These are phyloP conservation scores for Pseudocercospora cruenta DNA, from an alignment of 2,329 filamentous ascomycete genomes.

Conservation along the genomic window DNA sequence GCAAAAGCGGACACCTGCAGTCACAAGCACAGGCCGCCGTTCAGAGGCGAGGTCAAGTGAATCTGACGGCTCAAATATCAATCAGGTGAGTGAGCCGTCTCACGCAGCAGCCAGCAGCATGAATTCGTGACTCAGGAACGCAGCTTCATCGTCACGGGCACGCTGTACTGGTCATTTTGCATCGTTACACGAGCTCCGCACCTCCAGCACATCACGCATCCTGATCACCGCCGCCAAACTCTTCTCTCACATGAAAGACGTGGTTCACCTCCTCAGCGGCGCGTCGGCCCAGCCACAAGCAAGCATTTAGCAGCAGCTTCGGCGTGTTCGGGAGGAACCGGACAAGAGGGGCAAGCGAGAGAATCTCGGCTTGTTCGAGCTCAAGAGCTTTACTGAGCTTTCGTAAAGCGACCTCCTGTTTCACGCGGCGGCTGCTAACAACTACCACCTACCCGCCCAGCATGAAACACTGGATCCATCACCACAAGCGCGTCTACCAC, in stretches of 20 bases:
- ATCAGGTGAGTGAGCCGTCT: conserved; percentile 10
- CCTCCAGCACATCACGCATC: not conserved
- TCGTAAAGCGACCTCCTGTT: not conserved
- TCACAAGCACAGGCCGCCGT: conserved; percentile 2
- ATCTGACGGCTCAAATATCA: not conserved
- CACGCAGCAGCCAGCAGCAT: not conserved
- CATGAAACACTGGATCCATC: conserved; percentile 1
- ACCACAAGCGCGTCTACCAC: conserved; percentile 1
- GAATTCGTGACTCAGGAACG: not conserved
- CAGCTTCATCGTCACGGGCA: not conserved
- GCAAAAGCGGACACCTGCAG: not conserved
- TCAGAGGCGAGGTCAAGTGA: not conserved
- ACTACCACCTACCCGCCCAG: not conserved
- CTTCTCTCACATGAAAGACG: conserved; percentile 3
- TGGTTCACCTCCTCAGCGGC: conserved; percentile 5
- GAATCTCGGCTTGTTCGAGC: not conserved
- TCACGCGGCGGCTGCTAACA: not conserved
- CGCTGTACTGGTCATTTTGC: not conserved
- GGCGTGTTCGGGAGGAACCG: not conserved
- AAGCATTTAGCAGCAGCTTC: not conserved
- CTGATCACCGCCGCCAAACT: not conserved
- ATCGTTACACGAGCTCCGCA: not conserved
- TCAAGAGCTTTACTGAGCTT: not conserved
- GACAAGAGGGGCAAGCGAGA: not conserved
- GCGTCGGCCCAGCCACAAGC: not conserved